Evolutionary conservation across 1,284 basidiomycete genomes (phyloP).

Genomic region (Sphagnurus paluster): DNA sequence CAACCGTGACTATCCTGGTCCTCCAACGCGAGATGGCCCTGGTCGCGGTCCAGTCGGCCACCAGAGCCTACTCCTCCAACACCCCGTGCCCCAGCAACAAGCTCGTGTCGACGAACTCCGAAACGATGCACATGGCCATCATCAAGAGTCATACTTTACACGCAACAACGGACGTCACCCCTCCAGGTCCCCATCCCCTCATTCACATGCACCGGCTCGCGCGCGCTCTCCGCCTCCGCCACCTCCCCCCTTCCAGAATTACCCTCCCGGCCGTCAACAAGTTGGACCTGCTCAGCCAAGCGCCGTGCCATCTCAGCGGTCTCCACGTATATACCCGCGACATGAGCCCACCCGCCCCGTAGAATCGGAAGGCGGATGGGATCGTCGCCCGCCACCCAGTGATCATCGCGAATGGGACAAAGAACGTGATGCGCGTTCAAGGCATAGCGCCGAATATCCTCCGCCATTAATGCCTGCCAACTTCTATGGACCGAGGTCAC

Average conservation of each 20-base stretch:
- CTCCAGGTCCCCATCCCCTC: constrained; percentile 57
- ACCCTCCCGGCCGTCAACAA: constrained; percentile 47
- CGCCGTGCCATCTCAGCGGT: constrained; percentile 45
- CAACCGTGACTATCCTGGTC: constrained; percentile 49
- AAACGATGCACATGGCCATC: constrained; percentile 42
- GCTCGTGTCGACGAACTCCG: constrained; percentile 48
- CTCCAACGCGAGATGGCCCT: constrained; percentile 42
- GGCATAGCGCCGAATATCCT: constrained; percentile 49
- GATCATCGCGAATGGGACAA: constrained; percentile 54
- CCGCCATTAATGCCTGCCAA: constrained; percentile 29
- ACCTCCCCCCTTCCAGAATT: constrained; percentile 44
- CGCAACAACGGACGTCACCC: constrained; percentile 47
- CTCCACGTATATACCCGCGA: constrained; percentile 50
- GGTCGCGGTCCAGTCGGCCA: constrained; percentile 52
- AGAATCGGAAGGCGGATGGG: constrained; percentile 53
- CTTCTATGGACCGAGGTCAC: constrained; percentile 42
- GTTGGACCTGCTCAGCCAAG: constrained; percentile 55
- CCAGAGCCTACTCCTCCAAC: constrained; percentile 60
- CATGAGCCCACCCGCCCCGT: constrained; percentile 44
- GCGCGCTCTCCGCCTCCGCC: constrained; percentile 49
- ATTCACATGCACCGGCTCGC: constrained; percentile 38
- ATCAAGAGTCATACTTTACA: constrained; percentile 53
- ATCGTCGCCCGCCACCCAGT: constrained; percentile 42
- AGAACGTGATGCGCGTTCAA: constrained; percentile 43
- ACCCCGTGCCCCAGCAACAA: constrained; percentile 60